Base-by-base conservation (phyloP, 495 filamentous ascomycete species). In the Pyrenopolyporus hunteri region DNA sequence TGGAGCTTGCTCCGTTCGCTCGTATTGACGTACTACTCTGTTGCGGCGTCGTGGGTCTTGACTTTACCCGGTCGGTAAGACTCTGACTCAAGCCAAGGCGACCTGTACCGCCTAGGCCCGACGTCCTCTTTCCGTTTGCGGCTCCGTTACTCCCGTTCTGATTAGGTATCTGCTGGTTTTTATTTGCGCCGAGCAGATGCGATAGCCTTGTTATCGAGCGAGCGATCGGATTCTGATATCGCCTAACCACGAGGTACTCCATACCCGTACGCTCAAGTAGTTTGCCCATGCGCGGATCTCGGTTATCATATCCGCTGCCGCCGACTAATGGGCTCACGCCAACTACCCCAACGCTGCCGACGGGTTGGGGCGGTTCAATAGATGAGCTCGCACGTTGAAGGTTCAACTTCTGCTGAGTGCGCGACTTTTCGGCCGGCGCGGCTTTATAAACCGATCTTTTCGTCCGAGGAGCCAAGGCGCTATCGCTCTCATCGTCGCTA, bases 401-500 rank as follows among this genome's bases (percentile, higher is more conserved):
- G 74, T 87, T 84, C 9, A 90, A 73, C 55, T 90, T 90, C 64
- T 89, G 87, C 69, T 90, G 87, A 4, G 85, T 89, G 16, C 87
- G 77, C 51, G 83, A 87, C 56, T 82, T 77, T 23, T 83, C 82
- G 0, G 79, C 74, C 3, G 78, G 78, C 40, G 71, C 63, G 20
- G 72, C 63, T 13, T 64, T 62, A 9, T 59, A 66, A 6, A 59
- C 58, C 16, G 66, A 53, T 28, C 64, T 71, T 57, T 42, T 64
- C 11, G 72, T 72, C 17, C 73, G 67, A 2, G 75, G 73, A 14
- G 66, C 70, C 6, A 79, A 55, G 16, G 71, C 67, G 43, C 72
- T 74, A 11, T 75, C 71, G 10, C 77, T 76, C 35, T 75, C 74
- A 8, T 74, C 72, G 16, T 76, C 74, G 26, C 68, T 69, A 19